Percentiles rank a stretch among this genome's conserved stretches.
Evolutionary conservation across 768 basidiomycete genomes (phyloP).

Genomic region (Kwoniella europaea): DNA sequence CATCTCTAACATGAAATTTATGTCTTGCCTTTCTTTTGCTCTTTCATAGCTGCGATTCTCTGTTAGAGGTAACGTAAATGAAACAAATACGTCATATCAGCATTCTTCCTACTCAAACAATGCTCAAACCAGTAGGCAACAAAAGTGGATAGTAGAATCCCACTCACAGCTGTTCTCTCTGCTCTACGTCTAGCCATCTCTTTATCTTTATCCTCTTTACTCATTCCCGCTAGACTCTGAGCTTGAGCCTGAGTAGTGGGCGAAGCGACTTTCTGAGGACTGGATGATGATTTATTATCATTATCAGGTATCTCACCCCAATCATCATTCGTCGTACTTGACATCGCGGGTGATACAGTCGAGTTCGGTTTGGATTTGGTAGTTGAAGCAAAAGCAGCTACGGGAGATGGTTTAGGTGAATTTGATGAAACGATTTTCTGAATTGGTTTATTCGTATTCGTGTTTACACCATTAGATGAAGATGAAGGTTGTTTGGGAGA

Average conservation of each 20-base stretch:
- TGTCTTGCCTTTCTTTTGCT: constrained; percentile 50
- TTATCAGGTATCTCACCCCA: constrained; percentile 40
- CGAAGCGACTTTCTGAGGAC: constrained; percentile 23
- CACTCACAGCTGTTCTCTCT: constrained; percentile 80
- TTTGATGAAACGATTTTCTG: constrained; percentile 13
- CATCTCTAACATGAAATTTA: not conserved
- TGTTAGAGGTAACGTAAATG: constrained; percentile 6
- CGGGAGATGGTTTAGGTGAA: constrained; percentile 18
- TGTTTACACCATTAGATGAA: constrained; percentile 3
- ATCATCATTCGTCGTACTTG: constrained; percentile 6
- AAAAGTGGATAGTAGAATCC: no score
- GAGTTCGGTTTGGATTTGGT: not conserved
- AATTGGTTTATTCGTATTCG: not conserved
- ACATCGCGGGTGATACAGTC: not conserved
- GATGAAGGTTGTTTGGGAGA: constrained; percentile 11
- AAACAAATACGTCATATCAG: not conserved
- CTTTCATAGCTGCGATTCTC: constrained; percentile 59
- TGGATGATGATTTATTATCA: constrained; percentile 6
- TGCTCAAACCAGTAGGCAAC: no score
- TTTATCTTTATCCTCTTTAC: constrained; percentile 90
- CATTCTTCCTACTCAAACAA: not conserved
- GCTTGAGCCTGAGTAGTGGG: constrained; percentile 23
- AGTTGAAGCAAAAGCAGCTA: constrained; percentile 2
- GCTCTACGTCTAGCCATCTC: constrained; percentile 91
- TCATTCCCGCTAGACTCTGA: constrained; percentile 63